Percentiles rank a stretch among this genome's conserved stretches.
phyloP scores from a whole-genome alignment of 805 yeast species.

The Suhomyces vadensis region DNA sequence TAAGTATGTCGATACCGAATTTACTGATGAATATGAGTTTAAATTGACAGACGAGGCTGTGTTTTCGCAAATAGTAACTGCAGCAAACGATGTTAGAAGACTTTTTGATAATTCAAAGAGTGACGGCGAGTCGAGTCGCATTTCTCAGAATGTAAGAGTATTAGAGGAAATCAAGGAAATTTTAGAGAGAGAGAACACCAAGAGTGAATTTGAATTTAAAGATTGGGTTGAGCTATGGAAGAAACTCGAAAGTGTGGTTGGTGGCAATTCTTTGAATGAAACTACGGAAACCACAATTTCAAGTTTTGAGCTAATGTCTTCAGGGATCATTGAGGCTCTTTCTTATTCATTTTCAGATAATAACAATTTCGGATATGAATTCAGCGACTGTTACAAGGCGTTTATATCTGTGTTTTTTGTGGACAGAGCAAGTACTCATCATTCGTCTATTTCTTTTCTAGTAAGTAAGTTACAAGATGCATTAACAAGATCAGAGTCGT shows the following conservation, averaged over 20 bases:
- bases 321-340: constrained; percentile 58
- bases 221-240: constrained; percentile 31
- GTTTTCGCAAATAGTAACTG: constrained; percentile 15
- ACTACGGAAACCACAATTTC: constrained; percentile 43
- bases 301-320: constrained; percentile 71
- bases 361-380: constrained; percentile 21
- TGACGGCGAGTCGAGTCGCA: constrained; percentile 12
- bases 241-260: constrained; percentile 18
- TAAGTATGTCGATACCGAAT: constrained; percentile 32
- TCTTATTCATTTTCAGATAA: constrained; percentile 31
- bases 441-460: constrained; percentile 40
- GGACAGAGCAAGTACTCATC: constrained; percentile 3
- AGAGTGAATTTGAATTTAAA: constrained; percentile 32
- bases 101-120: constrained; percentile 23
- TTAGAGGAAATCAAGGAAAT: constrained; percentile 15
- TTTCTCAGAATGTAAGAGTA: constrained; percentile 19
- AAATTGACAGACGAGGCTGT: constrained; percentile 19
- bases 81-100: constrained; percentile 28
- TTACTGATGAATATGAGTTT: constrained; percentile 28
- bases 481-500: constrained; percentile 69
- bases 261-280: constrained; percentile 12
- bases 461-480: constrained; percentile 69
- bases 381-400: constrained; percentile 40
- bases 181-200: constrained; percentile 9
- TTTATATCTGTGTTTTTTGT: constrained; percentile 46